Base-by-base conservation (phyloP, 106 monocot genomes). In the Allium fistulosum region DNA sequence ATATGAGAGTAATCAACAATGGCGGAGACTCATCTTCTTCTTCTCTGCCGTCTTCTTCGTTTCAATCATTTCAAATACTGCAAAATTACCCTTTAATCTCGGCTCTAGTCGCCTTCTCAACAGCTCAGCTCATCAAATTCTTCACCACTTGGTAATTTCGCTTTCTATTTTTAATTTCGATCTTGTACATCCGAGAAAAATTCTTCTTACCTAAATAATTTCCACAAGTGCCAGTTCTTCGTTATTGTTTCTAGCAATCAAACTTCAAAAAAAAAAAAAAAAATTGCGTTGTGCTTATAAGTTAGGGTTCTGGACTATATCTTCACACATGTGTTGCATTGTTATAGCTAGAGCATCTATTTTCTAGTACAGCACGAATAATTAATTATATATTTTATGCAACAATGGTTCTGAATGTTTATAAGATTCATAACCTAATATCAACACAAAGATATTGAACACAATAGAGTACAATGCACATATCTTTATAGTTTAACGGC, bases 41-140 rank as follows among this genome's bases (percentile, higher is more conserved):
- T n/a, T 55, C 68, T 18, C 45, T 56, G 27, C 61, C 75, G 11
- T 61, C 73, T 9, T 48, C 15, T 15, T 14, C 68, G 48, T 53
- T 50, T 45, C 11, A 26, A 48, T 68, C 75, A 18, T 53, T 47
- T 11, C 48, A 13, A 11, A 52, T 62, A 37, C 46, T 75, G 9
- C 67, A 75, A n/a, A 75, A 75, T 61, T 68, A 75, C 53, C 75
- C 75, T 28, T 45, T 75, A 27, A 61, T 75, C 37, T 75, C 75
- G 17, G 75, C 75, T 68, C 49, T 75, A 51, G 53, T 61, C 17
- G 75, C 75, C 61, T 75, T 75, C 68, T 57, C 75, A 48, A 52
- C 68, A 17, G 75, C 75, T 26, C 75, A 75, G 53, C 61, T 61
- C 68, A 68, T 62, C 75, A 75, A 75, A 61, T 75, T 75, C 75